Conservation (phyloP, 2,329 filamentous ascomycete genomes). For the Cytospora schulzeri region DNA sequence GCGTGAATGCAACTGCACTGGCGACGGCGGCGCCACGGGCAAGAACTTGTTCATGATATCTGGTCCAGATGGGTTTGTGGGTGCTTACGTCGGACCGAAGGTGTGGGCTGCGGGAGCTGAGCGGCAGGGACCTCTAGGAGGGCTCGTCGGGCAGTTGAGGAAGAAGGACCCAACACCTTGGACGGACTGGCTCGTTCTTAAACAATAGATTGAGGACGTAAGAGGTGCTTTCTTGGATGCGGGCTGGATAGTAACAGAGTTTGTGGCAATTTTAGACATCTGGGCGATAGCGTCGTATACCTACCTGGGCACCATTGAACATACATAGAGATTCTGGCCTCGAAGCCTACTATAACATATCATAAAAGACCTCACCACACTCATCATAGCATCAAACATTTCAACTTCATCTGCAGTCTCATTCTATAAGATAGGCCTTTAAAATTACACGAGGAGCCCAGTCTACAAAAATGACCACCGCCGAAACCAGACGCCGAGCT, state of each 20-base stretch:
- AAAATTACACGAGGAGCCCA: not conserved
- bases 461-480: constrained; percentile 2
- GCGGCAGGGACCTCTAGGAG: constrained; percentile 73
- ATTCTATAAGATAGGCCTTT: constrained; percentile 15
- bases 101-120: constrained; percentile 72
- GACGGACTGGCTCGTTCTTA: constrained; percentile 55
- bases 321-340: not conserved
- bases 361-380: constrained; percentile 6
- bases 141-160: constrained; percentile 65
- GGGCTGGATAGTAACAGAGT: not conserved
- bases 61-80: constrained; percentile 87
- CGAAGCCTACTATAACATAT: not conserved
- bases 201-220: constrained; percentile 42
- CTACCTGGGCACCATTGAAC: no score
- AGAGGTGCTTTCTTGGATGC: not conserved
- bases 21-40: constrained; percentile 39
- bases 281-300: not conserved
- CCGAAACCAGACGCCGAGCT: constrained; percentile 28
- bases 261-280: not conserved
- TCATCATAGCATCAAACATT: not conserved
- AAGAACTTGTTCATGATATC: constrained; percentile 79
- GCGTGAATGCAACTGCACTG: not conserved
- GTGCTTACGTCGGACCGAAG: constrained; percentile 78
- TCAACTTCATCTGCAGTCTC: constrained; percentile 9
- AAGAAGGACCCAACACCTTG: constrained; percentile 42